phyloP scores from a whole-genome alignment of 2,329 filamentous ascomycete genomes.

The Massarina eburnea region DNA sequence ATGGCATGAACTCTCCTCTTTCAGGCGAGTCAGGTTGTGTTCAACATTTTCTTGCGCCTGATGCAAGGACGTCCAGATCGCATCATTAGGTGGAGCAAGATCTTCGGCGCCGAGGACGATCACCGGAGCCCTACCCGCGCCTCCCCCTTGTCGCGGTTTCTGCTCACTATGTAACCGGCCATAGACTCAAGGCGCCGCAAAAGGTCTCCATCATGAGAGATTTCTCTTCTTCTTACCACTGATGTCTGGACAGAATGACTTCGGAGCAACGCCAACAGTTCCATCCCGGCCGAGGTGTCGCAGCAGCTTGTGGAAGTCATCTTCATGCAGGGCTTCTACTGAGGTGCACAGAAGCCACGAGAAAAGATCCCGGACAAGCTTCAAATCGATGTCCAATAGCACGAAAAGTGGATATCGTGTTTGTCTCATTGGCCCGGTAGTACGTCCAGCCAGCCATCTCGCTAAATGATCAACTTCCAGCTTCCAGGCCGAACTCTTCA shows the following conservation, averaged over 20 bases:
- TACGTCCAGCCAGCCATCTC: neutral
- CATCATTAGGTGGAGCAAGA: neutral
- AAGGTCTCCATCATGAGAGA: neutral
- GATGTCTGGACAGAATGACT: neutral
- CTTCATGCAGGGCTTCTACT: conserved; percentile 8
- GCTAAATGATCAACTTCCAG: conserved; percentile 17
- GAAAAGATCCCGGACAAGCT: neutral
- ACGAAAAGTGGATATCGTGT: conserved; percentile 7
- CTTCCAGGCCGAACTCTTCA: conserved; percentile 6
- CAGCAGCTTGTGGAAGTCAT: conserved; percentile 1
- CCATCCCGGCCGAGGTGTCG: conserved; percentile 1
- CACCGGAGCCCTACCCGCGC: neutral
- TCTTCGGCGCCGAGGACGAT: conserved; percentile 1
- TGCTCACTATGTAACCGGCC: neutral
- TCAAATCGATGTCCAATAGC: conserved; percentile 2
- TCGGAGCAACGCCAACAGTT: neutral
- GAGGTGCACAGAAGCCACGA: conserved; percentile 1
- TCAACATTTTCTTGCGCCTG: neutral
- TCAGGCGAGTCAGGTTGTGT: neutral
- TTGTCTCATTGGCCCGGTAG: conserved; percentile 11
- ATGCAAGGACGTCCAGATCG: neutral
- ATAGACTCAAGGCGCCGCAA: neutral
- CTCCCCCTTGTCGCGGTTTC: neutral
- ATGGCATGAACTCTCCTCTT: neutral
- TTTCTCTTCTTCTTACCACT: neutral